Evolutionary conservation across 2,329 filamentous ascomycete species (phyloP).

Genomic region (Trichocomaceae sp.): DNA sequence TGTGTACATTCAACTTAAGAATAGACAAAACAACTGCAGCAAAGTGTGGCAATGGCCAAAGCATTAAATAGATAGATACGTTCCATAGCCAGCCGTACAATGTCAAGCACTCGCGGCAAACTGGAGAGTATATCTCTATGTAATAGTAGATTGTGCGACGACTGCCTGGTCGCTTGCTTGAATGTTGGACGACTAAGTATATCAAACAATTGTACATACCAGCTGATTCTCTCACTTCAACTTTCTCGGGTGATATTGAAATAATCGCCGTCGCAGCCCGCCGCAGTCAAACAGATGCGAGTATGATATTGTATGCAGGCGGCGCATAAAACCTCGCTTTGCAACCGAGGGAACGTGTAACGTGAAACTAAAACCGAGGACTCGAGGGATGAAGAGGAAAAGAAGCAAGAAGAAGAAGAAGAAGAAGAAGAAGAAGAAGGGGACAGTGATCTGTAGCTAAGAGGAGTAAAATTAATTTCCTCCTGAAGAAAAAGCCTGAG

Average conservation of each 20-base stretch:
- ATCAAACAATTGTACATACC: neutral
- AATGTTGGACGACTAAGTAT: neutral
- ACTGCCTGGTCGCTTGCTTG: neutral
- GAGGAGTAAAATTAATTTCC: no score
- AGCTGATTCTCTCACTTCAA: neutral
- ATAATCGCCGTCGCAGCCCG: neutral
- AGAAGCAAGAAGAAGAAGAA: neutral
- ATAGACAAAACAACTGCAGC: neutral
- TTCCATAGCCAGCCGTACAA: neutral
- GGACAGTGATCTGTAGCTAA: no score
- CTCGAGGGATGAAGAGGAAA: neutral
- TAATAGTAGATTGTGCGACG: neutral
- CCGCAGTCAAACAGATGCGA: neutral
- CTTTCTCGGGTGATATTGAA: neutral
- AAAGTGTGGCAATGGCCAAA: neutral
- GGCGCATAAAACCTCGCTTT: neutral
- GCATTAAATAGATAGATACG: neutral
- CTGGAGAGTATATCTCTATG: neutral
- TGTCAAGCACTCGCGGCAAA: neutral
- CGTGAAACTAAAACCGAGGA: neutral
- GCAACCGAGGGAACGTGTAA: neutral
- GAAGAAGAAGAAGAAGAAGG: no score
- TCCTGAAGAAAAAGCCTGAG: no score
- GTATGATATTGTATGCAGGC: no score
- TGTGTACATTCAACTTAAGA: neutral